These are phyloP conservation scores for Nannochloropsis granulata DNA, from an alignment of 108 stramenopile species.

Conservation along the genomic window DNA sequence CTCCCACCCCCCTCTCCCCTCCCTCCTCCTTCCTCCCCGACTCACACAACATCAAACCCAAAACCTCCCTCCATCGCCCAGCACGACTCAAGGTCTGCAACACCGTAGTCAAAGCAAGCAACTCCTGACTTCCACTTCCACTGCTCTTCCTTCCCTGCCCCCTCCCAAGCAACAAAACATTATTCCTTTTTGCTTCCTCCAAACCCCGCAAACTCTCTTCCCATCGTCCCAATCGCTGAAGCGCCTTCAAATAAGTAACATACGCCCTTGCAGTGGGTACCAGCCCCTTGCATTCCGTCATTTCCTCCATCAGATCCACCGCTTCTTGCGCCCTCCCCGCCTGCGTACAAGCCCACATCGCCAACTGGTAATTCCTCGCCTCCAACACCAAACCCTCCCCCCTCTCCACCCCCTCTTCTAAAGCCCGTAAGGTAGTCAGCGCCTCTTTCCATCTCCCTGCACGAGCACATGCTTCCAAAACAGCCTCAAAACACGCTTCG, in stretches of 20 bases:
- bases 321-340: neutral
- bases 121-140: neutral
- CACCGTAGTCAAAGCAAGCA: neutral
- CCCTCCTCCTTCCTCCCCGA: neutral
- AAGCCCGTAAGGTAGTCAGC: neutral
- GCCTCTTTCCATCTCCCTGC: neutral
- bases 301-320: neutral
- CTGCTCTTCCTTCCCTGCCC: neutral
- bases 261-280: neutral
- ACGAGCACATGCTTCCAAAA: neutral
- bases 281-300: neutral
- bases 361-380: neutral
- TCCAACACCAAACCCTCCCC: neutral
- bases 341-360: neutral
- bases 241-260: neutral
- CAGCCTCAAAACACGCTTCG: neutral
- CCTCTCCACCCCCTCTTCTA: neutral
- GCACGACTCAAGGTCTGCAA: neutral
- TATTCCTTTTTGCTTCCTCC: neutral
- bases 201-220: neutral
- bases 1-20: neutral
- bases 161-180: neutral
- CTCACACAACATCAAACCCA: neutral
- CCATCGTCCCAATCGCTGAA: neutral
- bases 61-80: neutral